Conservation (phyloP, 352 stramenopile genomes). For the Pythium chondricola region DNA sequence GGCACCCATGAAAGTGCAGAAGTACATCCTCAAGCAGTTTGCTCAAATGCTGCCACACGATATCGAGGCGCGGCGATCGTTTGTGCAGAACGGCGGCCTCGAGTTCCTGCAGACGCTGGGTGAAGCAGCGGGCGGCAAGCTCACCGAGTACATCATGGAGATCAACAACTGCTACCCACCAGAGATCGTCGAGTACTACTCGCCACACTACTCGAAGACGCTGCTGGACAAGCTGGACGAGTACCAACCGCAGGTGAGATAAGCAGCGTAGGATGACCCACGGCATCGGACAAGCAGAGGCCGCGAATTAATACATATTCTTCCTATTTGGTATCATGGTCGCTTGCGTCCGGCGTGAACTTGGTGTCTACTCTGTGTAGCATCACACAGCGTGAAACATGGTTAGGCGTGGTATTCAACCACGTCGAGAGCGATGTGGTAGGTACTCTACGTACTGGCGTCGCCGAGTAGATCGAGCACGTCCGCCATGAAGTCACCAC, state of each 20-base stretch:
- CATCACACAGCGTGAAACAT: no score
- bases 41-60: conserved; percentile 92
- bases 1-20: conserved; percentile 91
- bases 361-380: no score
- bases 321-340: no score
- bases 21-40: conserved; percentile 96
- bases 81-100: conserved; percentile 91
- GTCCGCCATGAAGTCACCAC: conserved; percentile 91
- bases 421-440: no score
- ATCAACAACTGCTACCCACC: conserved; percentile 96
- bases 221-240: conserved; percentile 96
- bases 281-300: no score
- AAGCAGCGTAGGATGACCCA: no score
- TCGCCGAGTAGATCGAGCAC: conserved; percentile 87
- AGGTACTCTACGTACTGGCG: conserved; percentile 42
- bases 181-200: conserved; percentile 96
- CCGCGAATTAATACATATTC: no score
- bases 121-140: conserved; percentile 88
- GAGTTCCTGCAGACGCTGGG: conserved; percentile 92
- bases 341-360: no score
- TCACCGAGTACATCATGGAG: conserved; percentile 92
- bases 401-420: no score
- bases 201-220: conserved; percentile 93
- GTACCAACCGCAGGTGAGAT: conserved; percentile 87
- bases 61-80: conserved; percentile 87